Evolutionary conservation across 495 filamentous ascomycete species (phyloP).

Genomic region (Massariosphaeria phaeospora): DNA sequence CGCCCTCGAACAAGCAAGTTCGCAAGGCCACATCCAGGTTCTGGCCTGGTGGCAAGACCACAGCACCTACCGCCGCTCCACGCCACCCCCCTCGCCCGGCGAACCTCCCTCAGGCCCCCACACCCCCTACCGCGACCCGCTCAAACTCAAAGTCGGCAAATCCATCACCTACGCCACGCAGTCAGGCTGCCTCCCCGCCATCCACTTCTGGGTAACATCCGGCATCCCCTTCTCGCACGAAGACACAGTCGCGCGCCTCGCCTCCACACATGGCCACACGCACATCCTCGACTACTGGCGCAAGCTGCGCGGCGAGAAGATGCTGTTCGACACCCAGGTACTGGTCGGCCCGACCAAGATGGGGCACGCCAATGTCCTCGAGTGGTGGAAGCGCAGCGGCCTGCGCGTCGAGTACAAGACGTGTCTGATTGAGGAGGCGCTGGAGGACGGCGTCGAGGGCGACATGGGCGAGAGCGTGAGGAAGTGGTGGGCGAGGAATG

Average conservation of each 20-base stretch:
- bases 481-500: conserved; percentile 86
- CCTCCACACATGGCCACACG: conserved; percentile 80
- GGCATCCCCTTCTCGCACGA: conserved; percentile 68
- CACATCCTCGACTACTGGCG: conserved; percentile 80
- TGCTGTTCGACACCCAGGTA: conserved; percentile 85
- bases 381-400: conserved; percentile 83
- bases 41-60: conserved; percentile 80
- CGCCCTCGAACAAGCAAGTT: conserved; percentile 78
- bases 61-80: conserved; percentile 21
- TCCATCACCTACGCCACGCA: conserved; percentile 76
- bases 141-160: conserved; percentile 71
- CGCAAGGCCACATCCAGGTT: conserved; percentile 74
- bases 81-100: conserved; percentile 13
- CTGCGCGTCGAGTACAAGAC: conserved; percentile 86
- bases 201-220: conserved; percentile 79
- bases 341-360: conserved; percentile 83
- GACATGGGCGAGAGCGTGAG: conserved; percentile 56
- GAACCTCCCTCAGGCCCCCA: neutral
- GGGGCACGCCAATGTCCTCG: conserved; percentile 73
- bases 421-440: conserved; percentile 88
- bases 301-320: conserved; percentile 67
- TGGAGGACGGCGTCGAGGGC: conserved; percentile 68
- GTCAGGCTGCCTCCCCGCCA: conserved; percentile 61
- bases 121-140: conserved; percentile 29
- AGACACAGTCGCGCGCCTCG: conserved; percentile 74